These are phyloP conservation scores for Parathielavia appendiculata DNA, from an alignment of 495 filamentous ascomycete species.

Conservation along the genomic window DNA sequence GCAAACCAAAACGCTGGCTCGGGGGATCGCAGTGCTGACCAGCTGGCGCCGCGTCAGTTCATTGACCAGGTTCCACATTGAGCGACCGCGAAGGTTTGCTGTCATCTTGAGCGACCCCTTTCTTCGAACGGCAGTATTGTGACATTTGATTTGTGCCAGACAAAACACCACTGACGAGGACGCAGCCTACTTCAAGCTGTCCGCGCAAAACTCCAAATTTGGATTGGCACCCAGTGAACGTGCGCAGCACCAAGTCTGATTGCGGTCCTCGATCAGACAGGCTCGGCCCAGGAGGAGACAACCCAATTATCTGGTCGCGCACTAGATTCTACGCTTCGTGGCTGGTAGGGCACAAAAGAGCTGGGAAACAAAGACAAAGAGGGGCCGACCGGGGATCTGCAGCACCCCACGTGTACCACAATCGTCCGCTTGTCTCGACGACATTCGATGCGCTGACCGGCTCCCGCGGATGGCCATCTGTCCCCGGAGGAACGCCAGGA, in stretches of 20 bases:
- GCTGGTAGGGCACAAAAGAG: too few relatives aligned
- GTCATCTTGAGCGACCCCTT: constrained; percentile 16
- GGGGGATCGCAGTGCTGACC: neutral
- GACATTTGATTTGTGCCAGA: neutral
- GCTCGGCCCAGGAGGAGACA: too few relatives aligned
- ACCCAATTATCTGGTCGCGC: neutral
- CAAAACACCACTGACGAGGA: neutral
- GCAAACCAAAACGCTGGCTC: too few relatives aligned
- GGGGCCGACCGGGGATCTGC: neutral
- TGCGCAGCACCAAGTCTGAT: too few relatives aligned
- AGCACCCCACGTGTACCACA: neutral
- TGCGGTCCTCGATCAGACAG: too few relatives aligned
- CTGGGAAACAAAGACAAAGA: neutral
- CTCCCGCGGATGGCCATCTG: constrained; percentile 38
- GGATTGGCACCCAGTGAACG: too few relatives aligned
- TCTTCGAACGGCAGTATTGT: neutral
- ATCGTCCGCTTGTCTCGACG: neutral
- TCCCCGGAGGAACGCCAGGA: constrained; percentile 19
- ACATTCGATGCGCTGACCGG: constrained; percentile 28
- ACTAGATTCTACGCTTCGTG: neutral
- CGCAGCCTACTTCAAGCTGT: neutral
- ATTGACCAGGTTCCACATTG: constrained; percentile 12
- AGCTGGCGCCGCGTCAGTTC: constrained; percentile 19
- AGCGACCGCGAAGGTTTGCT: constrained; percentile 11
- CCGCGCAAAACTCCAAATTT: neutral